Evolutionary conservation across 495 filamentous ascomycete species (phyloP).

Genomic region (Penicillium arizonense): DNA sequence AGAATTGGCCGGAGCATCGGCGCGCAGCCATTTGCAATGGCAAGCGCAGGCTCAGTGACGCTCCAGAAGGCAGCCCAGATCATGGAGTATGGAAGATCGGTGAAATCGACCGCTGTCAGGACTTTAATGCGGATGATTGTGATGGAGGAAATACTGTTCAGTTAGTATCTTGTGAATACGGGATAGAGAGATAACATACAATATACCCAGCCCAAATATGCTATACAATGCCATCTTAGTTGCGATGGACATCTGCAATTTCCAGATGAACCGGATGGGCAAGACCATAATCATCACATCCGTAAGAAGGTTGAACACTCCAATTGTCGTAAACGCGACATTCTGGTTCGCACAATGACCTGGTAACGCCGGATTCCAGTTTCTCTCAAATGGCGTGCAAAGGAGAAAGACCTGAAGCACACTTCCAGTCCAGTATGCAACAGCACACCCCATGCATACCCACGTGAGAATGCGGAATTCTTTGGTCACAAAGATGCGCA

Average conservation of each 20-base stretch:
- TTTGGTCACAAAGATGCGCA: conserved; percentile 45
- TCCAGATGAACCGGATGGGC: conserved; percentile 40
- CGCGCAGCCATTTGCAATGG: conserved; percentile 18
- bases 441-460: conserved; percentile 30
- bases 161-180: background rate
- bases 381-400: conserved; percentile 29
- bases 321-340: conserved; percentile 24
- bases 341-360: conserved; percentile 23
- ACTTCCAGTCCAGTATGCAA: conserved; percentile 21
- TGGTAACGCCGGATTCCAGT: conserved; percentile 13
- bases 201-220: conserved; percentile 20
- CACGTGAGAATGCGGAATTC: conserved; percentile 36
- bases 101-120: conserved; percentile 19
- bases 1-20: conserved; percentile 25
- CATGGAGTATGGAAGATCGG: conserved; percentile 22
- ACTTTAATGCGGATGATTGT: conserved; percentile 23
- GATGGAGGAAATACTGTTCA: conserved; percentile 21
- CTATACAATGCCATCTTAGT: conserved; percentile 20
- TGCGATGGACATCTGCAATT: conserved; percentile 27
- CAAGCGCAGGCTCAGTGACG: conserved; percentile 22
- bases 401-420: conserved; percentile 29
- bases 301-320: conserved; percentile 33
- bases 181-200: conserved; percentile 4
- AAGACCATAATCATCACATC: conserved; percentile 43
- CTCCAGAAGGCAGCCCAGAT: conserved; percentile 28